Percentiles rank a stretch among this genome's conserved stretches.
Conservation (phyloP, 805 yeast species). For the Candida chauliodis region DNA sequence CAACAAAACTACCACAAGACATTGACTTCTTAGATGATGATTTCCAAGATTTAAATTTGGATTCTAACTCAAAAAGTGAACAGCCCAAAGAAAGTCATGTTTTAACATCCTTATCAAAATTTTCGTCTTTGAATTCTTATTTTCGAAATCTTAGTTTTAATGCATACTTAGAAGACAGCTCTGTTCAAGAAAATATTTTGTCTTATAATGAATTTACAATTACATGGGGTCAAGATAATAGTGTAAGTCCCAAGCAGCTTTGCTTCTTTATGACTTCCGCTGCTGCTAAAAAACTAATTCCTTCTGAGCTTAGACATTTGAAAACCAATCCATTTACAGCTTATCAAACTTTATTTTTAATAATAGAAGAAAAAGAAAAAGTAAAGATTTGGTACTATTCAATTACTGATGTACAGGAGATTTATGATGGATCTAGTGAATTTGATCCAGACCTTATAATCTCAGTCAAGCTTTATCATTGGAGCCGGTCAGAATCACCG, state of each 20-base stretch:
- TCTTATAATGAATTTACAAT: too few relatives aligned
- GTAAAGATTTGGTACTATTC: constrained; percentile 59
- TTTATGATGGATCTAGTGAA: neutral
- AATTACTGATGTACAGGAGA: neutral
- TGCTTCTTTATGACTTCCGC: too few relatives aligned
- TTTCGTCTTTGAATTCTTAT: constrained; percentile 49
- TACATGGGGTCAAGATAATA: too few relatives aligned
- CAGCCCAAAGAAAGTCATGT: too few relatives aligned
- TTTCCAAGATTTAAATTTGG: too few relatives aligned
- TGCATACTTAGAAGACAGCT: constrained; percentile 59
- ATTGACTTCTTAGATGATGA: too few relatives aligned
- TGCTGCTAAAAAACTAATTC: too few relatives aligned
- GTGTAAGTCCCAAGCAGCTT: too few relatives aligned
- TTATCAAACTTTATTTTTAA: constrained; percentile 55
- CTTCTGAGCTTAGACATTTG: constrained; percentile 45
- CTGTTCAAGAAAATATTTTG: too few relatives aligned
- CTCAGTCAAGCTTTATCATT: constrained; percentile 32
- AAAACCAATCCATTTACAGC: constrained; percentile 57
- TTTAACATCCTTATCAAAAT: constrained; percentile 42
- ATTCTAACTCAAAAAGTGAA: too few relatives aligned
- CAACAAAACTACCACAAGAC: too few relatives aligned
- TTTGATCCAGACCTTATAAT: neutral
- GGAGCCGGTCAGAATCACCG: constrained; percentile 55
- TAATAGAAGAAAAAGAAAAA: constrained; percentile 46
- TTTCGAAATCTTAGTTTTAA: constrained; percentile 58